phyloP scores from a whole-genome alignment of 1,284 basidiomycete species.

The Ceratobasidium sp. region DNA sequence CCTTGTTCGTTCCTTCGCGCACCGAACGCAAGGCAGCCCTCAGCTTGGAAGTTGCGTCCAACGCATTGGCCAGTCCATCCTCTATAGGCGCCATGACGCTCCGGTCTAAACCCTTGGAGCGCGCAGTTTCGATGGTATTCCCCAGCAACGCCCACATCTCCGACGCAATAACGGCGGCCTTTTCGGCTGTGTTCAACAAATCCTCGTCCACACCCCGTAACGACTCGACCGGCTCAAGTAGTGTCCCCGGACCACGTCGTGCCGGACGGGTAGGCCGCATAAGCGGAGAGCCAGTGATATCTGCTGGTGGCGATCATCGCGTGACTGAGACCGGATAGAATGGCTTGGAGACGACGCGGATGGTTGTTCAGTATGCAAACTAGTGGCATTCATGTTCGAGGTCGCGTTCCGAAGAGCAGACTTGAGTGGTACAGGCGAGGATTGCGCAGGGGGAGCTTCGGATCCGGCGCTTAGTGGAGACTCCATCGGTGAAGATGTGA shows the following conservation, averaged over 20 bases:
- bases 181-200: slow-evolving; percentile 69
- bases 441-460: slow-evolving; percentile 11
- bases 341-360: slow-evolving; percentile 21
- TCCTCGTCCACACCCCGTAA: slow-evolving; percentile 62
- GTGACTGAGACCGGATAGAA: slow-evolving; percentile 16
- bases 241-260: slow-evolving; percentile 28
- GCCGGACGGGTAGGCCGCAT: slow-evolving; percentile 20
- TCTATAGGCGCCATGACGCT: background rate
- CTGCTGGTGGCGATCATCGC: slow-evolving; percentile 33
- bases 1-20: slow-evolving; percentile 55
- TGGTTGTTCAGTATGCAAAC: background rate
- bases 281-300: slow-evolving; percentile 56
- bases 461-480: slow-evolving; percentile 16
- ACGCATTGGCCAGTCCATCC: slow-evolving; percentile 62
- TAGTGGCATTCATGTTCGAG: background rate
- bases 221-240: slow-evolving; percentile 57
- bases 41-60: slow-evolving; percentile 63
- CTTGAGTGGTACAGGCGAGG: slow-evolving; percentile 3
- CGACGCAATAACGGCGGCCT: slow-evolving; percentile 72
- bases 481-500: slow-evolving; percentile 22
- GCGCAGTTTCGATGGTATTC: slow-evolving; percentile 9
- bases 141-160: slow-evolving; percentile 59
- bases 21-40: slow-evolving; percentile 60
- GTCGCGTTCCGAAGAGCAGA: slow-evolving; percentile 24
- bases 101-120: slow-evolving; percentile 10